A percentile compares a stretch with the other conserved stretches of the same genome.
Conservation (phyloP, 345 rosid species). For the Pugionium cornutum region DNA sequence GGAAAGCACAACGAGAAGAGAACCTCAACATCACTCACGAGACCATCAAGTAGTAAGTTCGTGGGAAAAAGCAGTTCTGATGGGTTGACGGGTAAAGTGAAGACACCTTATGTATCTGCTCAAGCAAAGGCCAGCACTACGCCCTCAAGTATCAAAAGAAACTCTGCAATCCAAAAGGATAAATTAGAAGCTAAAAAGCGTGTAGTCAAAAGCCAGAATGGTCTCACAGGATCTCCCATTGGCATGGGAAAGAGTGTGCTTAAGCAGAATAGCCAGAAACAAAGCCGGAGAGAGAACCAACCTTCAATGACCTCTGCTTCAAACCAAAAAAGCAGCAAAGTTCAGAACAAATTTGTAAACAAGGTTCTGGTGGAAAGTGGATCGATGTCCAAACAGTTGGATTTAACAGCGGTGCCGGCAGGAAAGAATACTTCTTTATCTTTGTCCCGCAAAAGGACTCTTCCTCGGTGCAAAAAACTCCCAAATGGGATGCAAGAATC, state of each 20-base stretch:
- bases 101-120: constrained; percentile 43
- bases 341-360: constrained; percentile 42
- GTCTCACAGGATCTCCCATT: too few relatives aligned
- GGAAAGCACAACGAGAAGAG: constrained; percentile 48
- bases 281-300: constrained; percentile 55
- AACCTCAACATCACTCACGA: constrained; percentile 18
- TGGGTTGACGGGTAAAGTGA: constrained; percentile 48
- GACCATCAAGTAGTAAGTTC: constrained; percentile 31
- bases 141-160: constrained; percentile 33
- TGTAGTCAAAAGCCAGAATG: constrained; percentile 41
- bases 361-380: constrained; percentile 45
- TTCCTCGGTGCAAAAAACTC: constrained; percentile 47
- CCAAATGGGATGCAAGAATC: constrained; percentile 42
- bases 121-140: constrained; percentile 51
- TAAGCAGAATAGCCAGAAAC: constrained; percentile 76
- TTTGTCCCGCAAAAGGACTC: constrained; percentile 45
- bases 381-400: constrained; percentile 43
- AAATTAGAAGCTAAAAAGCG: constrained; percentile 47
- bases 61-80: constrained; percentile 42
- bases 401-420: constrained; percentile 24
- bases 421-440: constrained; percentile 44
- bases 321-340: constrained; percentile 46
- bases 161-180: constrained; percentile 25
- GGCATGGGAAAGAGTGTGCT: constrained; percentile 49
- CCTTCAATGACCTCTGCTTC: constrained; percentile 40